Percentiles rank a stretch among this genome's conserved stretches.
phyloP scores from a whole-genome alignment of 169 alveolate species.

The Plasmodium knowlesi region DNA sequence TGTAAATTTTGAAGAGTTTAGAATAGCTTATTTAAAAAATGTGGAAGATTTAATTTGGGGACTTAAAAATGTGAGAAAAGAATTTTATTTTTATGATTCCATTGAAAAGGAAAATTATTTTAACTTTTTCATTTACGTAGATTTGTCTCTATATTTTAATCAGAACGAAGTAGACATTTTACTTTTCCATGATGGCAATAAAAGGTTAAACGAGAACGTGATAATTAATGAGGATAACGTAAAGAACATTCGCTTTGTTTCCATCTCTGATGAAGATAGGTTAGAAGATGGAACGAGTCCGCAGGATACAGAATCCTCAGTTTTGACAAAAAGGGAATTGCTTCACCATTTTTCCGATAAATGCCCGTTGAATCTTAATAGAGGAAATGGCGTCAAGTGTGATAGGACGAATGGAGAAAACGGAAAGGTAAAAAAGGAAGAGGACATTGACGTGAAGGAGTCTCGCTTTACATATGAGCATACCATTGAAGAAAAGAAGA shows the following conservation, averaged over 20 bases:
- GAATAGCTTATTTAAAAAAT: slow-evolving; percentile 30
- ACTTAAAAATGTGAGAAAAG: slow-evolving; percentile 12
- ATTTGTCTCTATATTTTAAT: slow-evolving; percentile 57
- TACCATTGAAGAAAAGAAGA: not conserved
- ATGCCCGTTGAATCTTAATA: not conserved
- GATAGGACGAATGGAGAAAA: not conserved
- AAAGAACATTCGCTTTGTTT: slow-evolving; percentile 42
- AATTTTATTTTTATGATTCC: slow-evolving; percentile 48
- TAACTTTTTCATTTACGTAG: slow-evolving; percentile 40
- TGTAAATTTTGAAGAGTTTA: slow-evolving; percentile 38
- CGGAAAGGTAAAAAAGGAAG: not conserved
- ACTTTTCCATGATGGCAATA: slow-evolving; percentile 9
- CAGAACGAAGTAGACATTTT: slow-evolving; percentile 44
- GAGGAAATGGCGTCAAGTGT: not conserved
- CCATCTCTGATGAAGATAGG: not conserved
- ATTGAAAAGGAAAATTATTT: slow-evolving; percentile 48
- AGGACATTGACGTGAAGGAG: not conserved
- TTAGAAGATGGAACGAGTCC: not conserved
- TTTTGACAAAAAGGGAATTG: slow-evolving; percentile 9
- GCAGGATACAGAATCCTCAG: not conserved
- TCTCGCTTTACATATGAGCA: not conserved
- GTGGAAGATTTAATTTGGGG: slow-evolving; percentile 23
- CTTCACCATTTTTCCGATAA: not conserved
- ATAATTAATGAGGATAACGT: slow-evolving; percentile 35
- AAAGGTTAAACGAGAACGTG: slow-evolving; percentile 13